phyloP scores from a whole-genome alignment of 768 basidiomycete genomes.

The Russula foetens region DNA sequence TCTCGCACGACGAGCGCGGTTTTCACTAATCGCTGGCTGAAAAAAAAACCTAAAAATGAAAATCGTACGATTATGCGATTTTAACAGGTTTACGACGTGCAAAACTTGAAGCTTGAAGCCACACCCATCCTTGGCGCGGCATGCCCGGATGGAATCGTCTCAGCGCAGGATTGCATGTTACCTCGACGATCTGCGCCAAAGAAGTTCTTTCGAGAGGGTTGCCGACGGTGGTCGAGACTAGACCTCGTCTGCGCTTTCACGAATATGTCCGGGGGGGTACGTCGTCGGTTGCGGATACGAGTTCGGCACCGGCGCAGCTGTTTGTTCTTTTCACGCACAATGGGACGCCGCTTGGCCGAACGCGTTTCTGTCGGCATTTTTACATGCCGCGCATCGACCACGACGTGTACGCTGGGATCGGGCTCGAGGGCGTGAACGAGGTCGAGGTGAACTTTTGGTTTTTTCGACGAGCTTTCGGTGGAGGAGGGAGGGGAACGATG shows the following conservation, averaged over 20 bases:
- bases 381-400: constrained; percentile 43
- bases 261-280: constrained; percentile 39
- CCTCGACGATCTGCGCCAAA: constrained; percentile 60
- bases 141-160: constrained; percentile 66
- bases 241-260: constrained; percentile 25
- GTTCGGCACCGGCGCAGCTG: constrained; percentile 39
- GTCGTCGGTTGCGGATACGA: constrained; percentile 59
- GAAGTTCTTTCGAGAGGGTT: constrained; percentile 70
- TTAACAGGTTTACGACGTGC: constrained; percentile 53
- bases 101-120: no score
- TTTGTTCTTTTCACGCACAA: constrained; percentile 71
- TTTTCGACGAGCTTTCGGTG: constrained; percentile 47
- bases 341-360: constrained; percentile 42
- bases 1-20: no score
- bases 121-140: constrained; percentile 55
- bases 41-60: neutral
- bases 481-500: constrained; percentile 60
- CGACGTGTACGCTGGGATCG: constrained; percentile 61
- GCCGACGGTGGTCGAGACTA: constrained; percentile 58
- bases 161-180: constrained; percentile 58
- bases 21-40: neutral
- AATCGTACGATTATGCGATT: constrained; percentile 34
- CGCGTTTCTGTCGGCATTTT: constrained; percentile 52
- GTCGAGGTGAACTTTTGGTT: constrained; percentile 66
- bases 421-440: constrained; percentile 45